These are phyloP conservation scores for Lasiodiplodia sp. DNA, from an alignment of 2,329 filamentous ascomycete species.

Conservation along the genomic window DNA sequence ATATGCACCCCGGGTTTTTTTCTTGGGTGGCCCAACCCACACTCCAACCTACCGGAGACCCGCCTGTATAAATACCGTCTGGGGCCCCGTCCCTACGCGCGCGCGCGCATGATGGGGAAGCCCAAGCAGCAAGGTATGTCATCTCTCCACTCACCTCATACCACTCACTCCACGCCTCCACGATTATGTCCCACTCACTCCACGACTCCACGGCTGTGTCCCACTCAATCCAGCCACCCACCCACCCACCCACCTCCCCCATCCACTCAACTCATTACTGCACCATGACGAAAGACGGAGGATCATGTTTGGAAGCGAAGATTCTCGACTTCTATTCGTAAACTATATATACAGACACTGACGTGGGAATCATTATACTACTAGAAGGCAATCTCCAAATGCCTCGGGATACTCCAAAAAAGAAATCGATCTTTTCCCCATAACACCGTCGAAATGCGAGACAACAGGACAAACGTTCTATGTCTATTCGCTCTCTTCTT, in stretches of 20 bases:
- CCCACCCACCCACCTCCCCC: not conserved
- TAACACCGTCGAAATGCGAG: slow-evolving; percentile 8
- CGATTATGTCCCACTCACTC: not conserved
- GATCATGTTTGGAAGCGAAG: not conserved
- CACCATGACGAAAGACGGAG: not conserved
- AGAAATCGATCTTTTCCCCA: slow-evolving; percentile 2
- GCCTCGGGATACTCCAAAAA: not conserved
- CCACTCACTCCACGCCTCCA: not conserved
- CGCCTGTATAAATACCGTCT: slow-evolving; percentile 7
- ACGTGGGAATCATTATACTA: slow-evolving; percentile 23
- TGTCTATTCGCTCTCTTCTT: slow-evolving; percentile 3
- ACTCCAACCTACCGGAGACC: not conserved
- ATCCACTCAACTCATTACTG: not conserved
- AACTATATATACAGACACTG: slow-evolving; percentile 19
- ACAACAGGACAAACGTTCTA: not conserved
- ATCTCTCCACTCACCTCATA: not conserved
- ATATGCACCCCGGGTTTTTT: slow-evolving; percentile 21
- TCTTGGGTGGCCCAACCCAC: not conserved
- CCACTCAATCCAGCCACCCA: not conserved
- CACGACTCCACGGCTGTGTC: not conserved
- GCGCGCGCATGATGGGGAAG: not conserved
- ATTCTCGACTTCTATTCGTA: slow-evolving; percentile 3
- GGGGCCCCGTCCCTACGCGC: slow-evolving; percentile 10
- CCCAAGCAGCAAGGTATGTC: slow-evolving; percentile 7
- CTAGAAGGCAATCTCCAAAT: not conserved